Evolutionary conservation across 208 protist genomes (phyloP).

Genomic region (Wallacemonas collosoma): DNA sequence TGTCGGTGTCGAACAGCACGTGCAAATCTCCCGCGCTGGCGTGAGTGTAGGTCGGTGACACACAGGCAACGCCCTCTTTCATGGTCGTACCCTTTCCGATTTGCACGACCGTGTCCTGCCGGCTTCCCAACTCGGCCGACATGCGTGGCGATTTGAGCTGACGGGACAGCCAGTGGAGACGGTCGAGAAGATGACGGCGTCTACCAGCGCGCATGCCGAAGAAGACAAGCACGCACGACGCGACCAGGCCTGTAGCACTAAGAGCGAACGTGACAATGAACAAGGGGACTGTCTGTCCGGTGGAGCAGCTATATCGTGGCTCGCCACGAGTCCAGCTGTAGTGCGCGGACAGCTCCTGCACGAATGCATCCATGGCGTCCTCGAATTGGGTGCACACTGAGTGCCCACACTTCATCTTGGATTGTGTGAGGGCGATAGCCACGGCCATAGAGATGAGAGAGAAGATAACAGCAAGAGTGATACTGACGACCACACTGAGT

Average conservation of each 20-base stretch:
- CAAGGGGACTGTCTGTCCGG: slow-evolving; percentile 26
- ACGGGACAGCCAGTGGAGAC: neutral
- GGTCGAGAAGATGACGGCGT: neutral
- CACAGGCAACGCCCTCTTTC: neutral
- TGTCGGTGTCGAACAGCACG: neutral
- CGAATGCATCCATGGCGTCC: slow-evolving; percentile 39
- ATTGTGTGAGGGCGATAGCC: slow-evolving; percentile 20
- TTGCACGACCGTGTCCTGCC: neutral
- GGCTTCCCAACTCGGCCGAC: neutral
- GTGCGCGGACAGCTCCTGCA: slow-evolving; percentile 8
- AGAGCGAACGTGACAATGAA: slow-evolving; percentile 32
- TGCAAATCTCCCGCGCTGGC: neutral
- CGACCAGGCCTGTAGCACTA: slow-evolving; percentile 13
- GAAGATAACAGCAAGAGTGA: slow-evolving; percentile 27
- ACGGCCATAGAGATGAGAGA: slow-evolving; percentile 33
- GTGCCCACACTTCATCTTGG: slow-evolving; percentile 43
- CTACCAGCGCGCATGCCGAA: neutral
- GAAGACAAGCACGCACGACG: slow-evolving; percentile 1
- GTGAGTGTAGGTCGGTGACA: slow-evolving; percentile 8
- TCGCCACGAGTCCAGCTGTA: neutral
- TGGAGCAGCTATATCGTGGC: slow-evolving; percentile 20
- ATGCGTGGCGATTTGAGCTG: neutral
- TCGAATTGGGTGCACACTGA: slow-evolving; percentile 37
- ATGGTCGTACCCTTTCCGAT: neutral
- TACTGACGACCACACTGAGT: slow-evolving; percentile 16